A percentile compares a stretch with the other conserved stretches of the same genome.
Conservation (phyloP, 108 stramenopile species). For the Schizochytrium sp. region DNA sequence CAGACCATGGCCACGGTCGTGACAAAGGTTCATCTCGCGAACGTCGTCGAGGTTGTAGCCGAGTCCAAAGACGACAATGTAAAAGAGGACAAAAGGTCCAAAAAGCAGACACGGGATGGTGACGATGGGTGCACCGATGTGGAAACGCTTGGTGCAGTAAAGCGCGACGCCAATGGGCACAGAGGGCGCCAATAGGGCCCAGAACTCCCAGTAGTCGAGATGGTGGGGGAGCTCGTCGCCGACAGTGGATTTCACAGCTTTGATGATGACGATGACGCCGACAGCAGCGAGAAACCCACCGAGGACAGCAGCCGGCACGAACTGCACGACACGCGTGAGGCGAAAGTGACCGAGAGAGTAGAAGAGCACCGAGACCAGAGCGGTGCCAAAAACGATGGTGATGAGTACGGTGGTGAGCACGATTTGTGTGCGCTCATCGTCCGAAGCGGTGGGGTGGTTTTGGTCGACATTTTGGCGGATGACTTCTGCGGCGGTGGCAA, state of each 20-base stretch:
- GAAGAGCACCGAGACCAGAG: neutral
- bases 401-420: neutral
- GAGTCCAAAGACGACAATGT: neutral
- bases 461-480: neutral
- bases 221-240: conserved; percentile 19
- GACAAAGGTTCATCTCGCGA: neutral
- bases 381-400: conserved; percentile 7
- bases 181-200: neutral
- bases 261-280: conserved; percentile 10
- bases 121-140: neutral
- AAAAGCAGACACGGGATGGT: neutral
- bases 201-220: neutral
- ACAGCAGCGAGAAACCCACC: neutral
- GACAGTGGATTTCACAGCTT: neutral
- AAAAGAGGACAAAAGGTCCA: neutral
- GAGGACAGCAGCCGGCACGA: conserved; percentile 3
- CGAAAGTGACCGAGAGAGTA: neutral
- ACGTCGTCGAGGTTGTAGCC: neutral
- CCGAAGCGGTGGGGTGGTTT: neutral
- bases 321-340: neutral
- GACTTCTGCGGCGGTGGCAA: neutral
- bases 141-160: conserved; percentile 9
- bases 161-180: conserved; percentile 3
- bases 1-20: neutral
- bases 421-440: neutral